These are phyloP conservation scores for Hypoxylon sp. DNA, from an alignment of 2,329 filamentous ascomycete species.

Conservation along the genomic window DNA sequence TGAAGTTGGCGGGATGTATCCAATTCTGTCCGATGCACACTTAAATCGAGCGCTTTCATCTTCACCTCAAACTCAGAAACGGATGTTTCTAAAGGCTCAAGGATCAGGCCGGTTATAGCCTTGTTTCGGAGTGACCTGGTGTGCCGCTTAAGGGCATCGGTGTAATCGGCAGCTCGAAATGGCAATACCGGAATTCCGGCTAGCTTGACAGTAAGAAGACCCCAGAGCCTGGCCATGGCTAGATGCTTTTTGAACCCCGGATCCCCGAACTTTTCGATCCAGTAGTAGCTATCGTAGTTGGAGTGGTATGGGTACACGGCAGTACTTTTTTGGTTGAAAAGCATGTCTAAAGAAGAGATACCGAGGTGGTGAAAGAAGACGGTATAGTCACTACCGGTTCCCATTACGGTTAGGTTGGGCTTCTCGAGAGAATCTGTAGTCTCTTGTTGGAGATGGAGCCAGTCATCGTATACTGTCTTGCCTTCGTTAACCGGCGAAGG, in stretches of 20 bases:
- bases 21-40: constrained; percentile 9
- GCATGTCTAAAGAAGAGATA: constrained; percentile 68
- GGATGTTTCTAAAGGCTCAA: constrained; percentile 16
- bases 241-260: constrained; percentile 66
- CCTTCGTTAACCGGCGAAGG: constrained; percentile 66
- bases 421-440: constrained; percentile 55
- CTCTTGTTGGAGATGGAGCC: constrained; percentile 54
- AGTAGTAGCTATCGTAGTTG: constrained; percentile 81
- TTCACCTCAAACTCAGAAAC: constrained; percentile 20
- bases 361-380: constrained; percentile 73
- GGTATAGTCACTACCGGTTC: constrained; percentile 73
- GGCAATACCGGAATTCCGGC: constrained; percentile 32
- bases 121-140: constrained; percentile 17
- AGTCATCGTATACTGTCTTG: constrained; percentile 60
- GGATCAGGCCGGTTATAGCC: constrained; percentile 2
- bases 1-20: background rate
- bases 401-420: constrained; percentile 63
- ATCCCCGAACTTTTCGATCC: constrained; percentile 81
- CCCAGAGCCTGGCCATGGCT: constrained; percentile 64
- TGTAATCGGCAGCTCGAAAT: constrained; percentile 34
- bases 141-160: constrained; percentile 20
- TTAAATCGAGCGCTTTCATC: constrained; percentile 19
- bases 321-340: constrained; percentile 58
- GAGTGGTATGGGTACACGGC: constrained; percentile 77
- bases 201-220: constrained; percentile 37